Evolutionary conservation across 2,329 filamentous ascomycete species (phyloP).

Genomic region (Colletotrichum magnum): DNA sequence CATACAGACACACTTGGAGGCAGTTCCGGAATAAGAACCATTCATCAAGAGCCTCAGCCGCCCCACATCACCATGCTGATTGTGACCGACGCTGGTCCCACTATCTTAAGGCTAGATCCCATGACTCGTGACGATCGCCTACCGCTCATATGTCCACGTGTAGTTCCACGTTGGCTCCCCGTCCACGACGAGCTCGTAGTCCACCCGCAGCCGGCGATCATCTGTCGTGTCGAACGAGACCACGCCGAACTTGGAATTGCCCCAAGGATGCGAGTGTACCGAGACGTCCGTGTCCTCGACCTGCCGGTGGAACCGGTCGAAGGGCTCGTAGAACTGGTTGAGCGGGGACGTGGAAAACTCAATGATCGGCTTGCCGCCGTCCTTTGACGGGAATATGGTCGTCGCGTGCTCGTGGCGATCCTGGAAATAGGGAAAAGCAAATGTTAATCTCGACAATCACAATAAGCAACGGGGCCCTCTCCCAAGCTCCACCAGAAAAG

Average conservation of each 20-base stretch:
- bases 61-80: no score
- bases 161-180: slow-evolving; percentile 25
- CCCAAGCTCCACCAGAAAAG: slow-evolving; percentile 1
- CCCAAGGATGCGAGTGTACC: slow-evolving; percentile 33
- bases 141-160: slow-evolving; percentile 18
- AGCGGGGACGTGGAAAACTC: slow-evolving; percentile 77
- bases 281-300: slow-evolving; percentile 54
- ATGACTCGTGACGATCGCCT: background rate
- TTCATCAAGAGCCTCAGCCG: background rate
- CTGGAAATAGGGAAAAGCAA: slow-evolving; percentile 27
- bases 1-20: background rate
- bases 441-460: slow-evolving; percentile 27
- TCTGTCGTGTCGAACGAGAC: slow-evolving; percentile 23
- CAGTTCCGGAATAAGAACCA: background rate
- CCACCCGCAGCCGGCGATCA: slow-evolving; percentile 6
- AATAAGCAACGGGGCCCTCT: slow-evolving; percentile 4
- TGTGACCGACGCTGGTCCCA: no score
- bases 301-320: slow-evolving; percentile 71
- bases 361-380: slow-evolving; percentile 62
- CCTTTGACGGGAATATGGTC: slow-evolving; percentile 57
- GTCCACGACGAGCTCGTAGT: slow-evolving; percentile 31
- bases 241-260: slow-evolving; percentile 30
- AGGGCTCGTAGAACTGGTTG: slow-evolving; percentile 78
- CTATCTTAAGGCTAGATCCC: no score
- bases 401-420: slow-evolving; percentile 78